Percentiles rank a stretch among this genome's conserved stretches.
Evolutionary conservation across 2,329 filamentous ascomycete genomes (phyloP).

Genomic region (Xylariaceae sp.): DNA sequence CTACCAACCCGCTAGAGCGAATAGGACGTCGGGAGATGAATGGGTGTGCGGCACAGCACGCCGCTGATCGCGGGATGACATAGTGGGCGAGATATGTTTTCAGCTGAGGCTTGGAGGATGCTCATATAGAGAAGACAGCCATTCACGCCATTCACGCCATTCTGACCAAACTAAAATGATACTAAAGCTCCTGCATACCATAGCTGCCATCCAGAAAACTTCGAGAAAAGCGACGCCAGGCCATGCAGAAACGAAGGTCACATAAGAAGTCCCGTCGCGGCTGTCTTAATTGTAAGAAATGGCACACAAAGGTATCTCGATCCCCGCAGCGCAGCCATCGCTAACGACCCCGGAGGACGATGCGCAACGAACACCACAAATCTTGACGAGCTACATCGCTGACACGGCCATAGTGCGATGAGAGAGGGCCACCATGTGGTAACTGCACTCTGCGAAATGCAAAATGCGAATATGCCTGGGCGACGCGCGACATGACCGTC

Average conservation of each 20-base stretch:
- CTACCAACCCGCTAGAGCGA: too few species aligned
- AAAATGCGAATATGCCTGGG: slow-evolving; percentile 22
- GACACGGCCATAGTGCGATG: slow-evolving; percentile 15
- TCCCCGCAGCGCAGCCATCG: too few species aligned
- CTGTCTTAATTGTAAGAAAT: slow-evolving; percentile 30
- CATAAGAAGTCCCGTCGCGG: slow-evolving; percentile 31
- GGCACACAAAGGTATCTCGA: slow-evolving; percentile 28
- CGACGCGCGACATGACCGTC: slow-evolving; percentile 6
- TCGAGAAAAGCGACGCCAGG: neutral
- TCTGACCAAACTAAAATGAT: too few species aligned
- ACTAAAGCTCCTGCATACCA: too few species aligned
- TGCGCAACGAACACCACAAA: neutral
- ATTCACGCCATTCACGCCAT: too few species aligned
- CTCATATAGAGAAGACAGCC: too few species aligned
- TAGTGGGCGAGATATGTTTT: too few species aligned
- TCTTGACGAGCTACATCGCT: neutral
- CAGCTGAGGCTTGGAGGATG: too few species aligned
- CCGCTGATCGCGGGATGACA: too few species aligned
- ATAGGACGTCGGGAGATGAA: too few species aligned
- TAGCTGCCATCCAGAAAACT: too few species aligned
- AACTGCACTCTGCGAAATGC: slow-evolving; percentile 25
- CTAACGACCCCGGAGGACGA: neutral
- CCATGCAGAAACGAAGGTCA: slow-evolving; percentile 27
- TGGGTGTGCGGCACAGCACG: too few species aligned
- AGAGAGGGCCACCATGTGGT: slow-evolving; percentile 23